Evolutionary conservation across 805 yeast species (phyloP).

Genomic region (Wickerhamomyces xylosicus): DNA sequence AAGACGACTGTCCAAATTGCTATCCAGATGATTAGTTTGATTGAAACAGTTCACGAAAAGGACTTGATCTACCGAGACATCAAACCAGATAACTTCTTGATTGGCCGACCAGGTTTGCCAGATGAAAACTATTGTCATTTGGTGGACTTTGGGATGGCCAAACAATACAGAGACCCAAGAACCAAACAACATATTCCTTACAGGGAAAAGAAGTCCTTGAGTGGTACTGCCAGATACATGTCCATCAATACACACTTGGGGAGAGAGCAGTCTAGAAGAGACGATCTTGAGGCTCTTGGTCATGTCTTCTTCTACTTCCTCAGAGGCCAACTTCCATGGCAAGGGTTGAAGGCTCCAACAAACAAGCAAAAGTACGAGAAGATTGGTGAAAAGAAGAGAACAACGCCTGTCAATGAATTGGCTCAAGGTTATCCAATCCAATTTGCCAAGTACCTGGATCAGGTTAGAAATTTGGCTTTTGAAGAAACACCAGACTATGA

Average conservation of each 20-base stretch:
- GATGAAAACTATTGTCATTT: conserved; percentile 81
- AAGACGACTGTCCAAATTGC: conserved; percentile 92
- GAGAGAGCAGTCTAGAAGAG: conserved; percentile 93
- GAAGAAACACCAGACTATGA: conserved; percentile 95
- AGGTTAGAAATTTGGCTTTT: conserved; percentile 80
- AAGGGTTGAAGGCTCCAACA: conserved; percentile 95
- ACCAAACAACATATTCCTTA: conserved; percentile 94
- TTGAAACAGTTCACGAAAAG: conserved; percentile 80
- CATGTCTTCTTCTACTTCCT: conserved; percentile 94
- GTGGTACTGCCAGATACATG: conserved; percentile 99
- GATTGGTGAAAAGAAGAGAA: conserved; percentile 92
- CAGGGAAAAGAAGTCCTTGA: conserved; percentile 87
- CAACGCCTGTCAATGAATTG: conserved; percentile 76
- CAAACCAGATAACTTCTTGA: conserved; percentile 93
- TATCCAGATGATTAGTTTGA: conserved; percentile 84
- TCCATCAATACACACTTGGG: conserved; percentile 95
- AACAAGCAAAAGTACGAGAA: conserved; percentile 96
- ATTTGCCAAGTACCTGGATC: conserved; percentile 83
- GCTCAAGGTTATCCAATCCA: conserved; percentile 71
- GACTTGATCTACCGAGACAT: conserved; percentile 93
- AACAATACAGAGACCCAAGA: conserved; percentile 93
- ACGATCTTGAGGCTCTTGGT: conserved; percentile 92
- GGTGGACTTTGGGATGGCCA: conserved; percentile 98
- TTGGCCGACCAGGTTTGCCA: conserved; percentile 79
- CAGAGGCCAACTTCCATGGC: conserved; percentile 96